phyloP scores from a whole-genome alignment of 345 rosid species.

The Citrus glauca region DNA sequence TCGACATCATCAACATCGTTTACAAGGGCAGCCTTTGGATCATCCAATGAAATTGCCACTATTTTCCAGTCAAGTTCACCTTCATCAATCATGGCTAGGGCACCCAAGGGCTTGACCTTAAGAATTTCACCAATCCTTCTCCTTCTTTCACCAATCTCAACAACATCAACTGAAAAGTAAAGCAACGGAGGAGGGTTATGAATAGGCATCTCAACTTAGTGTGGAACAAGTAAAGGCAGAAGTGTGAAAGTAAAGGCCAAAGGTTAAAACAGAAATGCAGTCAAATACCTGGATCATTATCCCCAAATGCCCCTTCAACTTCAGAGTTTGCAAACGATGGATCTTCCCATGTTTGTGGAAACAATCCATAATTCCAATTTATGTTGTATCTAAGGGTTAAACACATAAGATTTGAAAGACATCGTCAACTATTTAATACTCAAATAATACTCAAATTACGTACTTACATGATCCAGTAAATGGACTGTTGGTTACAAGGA shows the following conservation, averaged over 20 bases:
- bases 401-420: background rate
- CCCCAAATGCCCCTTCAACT: constrained; percentile 90
- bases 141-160: constrained; percentile 79
- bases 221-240: background rate
- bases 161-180: constrained; percentile 69
- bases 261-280: background rate
- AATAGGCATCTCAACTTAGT: background rate
- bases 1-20: constrained; percentile 86
- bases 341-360: constrained; percentile 99
- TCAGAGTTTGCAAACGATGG: constrained; percentile 75
- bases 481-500: background rate
- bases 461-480: background rate
- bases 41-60: constrained; percentile 88
- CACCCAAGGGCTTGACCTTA: constrained; percentile 82
- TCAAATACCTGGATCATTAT: constrained; percentile 79
- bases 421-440: background rate
- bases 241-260: background rate
- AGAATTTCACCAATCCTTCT: constrained; percentile 75
- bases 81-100: constrained; percentile 95
- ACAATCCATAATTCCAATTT: constrained; percentile 96
- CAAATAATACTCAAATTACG: background rate
- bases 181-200: background rate
- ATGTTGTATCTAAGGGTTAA: constrained; percentile 62
- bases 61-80: constrained; percentile 99
- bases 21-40: constrained; percentile 88